Percentiles rank a stretch among this genome's conserved stretches.
These are phyloP conservation scores for Eucalyptus erythrocorys DNA, from an alignment of 345 rosid species.

Conservation along the genomic window DNA sequence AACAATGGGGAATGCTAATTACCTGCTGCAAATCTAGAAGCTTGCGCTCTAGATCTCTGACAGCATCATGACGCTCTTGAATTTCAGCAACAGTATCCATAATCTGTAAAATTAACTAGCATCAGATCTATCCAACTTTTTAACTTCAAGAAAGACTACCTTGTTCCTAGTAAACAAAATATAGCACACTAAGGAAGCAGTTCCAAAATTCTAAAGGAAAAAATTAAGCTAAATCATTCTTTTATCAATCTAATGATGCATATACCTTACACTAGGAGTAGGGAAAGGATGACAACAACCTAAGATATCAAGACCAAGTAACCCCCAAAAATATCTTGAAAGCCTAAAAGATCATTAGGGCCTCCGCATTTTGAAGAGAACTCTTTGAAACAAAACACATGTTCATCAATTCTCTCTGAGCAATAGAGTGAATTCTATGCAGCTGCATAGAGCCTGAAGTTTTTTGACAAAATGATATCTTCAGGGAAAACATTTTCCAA, in stretches of 20 bases:
- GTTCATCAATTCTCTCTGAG: background rate
- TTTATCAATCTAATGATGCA: background rate
- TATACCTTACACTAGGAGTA: background rate
- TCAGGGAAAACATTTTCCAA: background rate
- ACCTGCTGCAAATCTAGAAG: constrained; percentile 95
- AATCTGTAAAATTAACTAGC: constrained; percentile 28
- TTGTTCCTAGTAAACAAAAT: background rate
- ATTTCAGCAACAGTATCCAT: constrained; percentile 94
- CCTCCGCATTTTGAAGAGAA: background rate
- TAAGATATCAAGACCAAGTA: background rate
- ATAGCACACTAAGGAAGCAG: background rate
- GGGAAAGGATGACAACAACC: background rate
- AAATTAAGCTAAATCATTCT: background rate
- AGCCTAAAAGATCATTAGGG: background rate
- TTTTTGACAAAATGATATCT: background rate
- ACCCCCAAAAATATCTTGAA: background rate
- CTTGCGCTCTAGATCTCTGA: constrained; percentile 74
- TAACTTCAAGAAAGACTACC: background rate
- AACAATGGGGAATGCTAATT: background rate
- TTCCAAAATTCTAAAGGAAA: background rate
- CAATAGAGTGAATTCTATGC: background rate
- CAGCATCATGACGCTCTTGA: constrained; percentile 96
- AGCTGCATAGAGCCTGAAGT: background rate
- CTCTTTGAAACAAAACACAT: background rate
- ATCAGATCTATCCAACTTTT: background rate